Evolutionary conservation across 257 asterid species (phyloP).

Genomic region (Knoxia roxburghii): DNA sequence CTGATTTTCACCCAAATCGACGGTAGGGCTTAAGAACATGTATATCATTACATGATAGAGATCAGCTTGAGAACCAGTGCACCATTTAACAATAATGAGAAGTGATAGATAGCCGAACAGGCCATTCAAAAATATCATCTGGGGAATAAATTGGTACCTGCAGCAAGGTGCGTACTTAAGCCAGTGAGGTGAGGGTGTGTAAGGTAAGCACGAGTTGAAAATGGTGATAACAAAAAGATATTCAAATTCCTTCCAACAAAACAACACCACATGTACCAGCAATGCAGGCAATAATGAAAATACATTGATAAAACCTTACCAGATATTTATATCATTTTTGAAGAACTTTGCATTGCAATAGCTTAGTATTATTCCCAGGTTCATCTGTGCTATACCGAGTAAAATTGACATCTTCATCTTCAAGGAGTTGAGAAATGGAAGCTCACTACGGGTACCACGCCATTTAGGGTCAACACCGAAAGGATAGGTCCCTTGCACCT

Average conservation of each 20-base stretch:
- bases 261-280: neutral
- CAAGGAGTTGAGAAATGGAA: constrained; percentile 63
- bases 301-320: constrained; percentile 29
- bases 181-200: neutral
- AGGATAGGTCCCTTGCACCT: constrained; percentile 48
- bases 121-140: constrained; percentile 55
- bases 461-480: constrained; percentile 66
- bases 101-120: constrained; percentile 60
- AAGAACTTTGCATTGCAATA: constrained; percentile 54
- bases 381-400: constrained; percentile 61
- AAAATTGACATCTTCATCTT: constrained; percentile 72
- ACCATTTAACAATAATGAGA: constrained; percentile 58
- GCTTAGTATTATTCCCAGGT: constrained; percentile 58
- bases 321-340: constrained; percentile 33
- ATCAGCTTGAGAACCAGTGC: constrained; percentile 64
- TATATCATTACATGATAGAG: constrained; percentile 64
- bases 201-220: neutral
- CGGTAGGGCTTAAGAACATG: constrained; percentile 64
- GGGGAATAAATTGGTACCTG: constrained; percentile 68
- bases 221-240: neutral
- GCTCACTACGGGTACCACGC: constrained; percentile 62
- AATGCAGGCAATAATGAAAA: neutral
- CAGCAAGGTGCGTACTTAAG: constrained; percentile 7
- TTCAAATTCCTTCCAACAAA: neutral
- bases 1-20: constrained; percentile 56